These are phyloP conservation scores for Pythium dissimile DNA, from an alignment of 352 stramenopile genomes.

Conservation along the genomic window DNA sequence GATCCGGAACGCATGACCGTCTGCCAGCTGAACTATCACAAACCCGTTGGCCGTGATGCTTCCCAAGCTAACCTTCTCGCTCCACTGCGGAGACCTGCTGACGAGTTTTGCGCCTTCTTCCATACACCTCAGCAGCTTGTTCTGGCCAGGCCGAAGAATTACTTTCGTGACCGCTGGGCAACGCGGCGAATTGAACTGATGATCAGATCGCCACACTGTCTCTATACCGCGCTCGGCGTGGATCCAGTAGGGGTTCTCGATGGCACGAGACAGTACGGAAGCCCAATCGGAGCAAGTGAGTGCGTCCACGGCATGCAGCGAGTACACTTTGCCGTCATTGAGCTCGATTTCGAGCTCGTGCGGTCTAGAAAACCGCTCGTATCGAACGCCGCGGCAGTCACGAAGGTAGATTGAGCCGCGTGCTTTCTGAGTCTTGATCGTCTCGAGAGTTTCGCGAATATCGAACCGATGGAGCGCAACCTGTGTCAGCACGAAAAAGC, in stretches of 20 bases:
- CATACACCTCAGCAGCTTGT: not conserved
- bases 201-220: constrained; percentile 37
- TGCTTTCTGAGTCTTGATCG: constrained; percentile 17
- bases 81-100: constrained; percentile 20
- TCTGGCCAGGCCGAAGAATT: constrained; percentile 6
- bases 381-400: constrained; percentile 30
- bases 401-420: constrained; percentile 25
- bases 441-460: constrained; percentile 21
- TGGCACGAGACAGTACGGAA: constrained; percentile 32
- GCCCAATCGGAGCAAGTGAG: constrained; percentile 37
- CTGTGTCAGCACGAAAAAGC: constrained; percentile 45
- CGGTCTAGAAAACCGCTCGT: constrained; percentile 35
- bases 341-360: constrained; percentile 39
- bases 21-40: constrained; percentile 23
- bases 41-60: constrained; percentile 14
- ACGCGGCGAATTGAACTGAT: constrained; percentile 27
- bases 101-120: not conserved
- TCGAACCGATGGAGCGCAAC: constrained; percentile 39
- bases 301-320: constrained; percentile 27
- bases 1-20: constrained; percentile 30
- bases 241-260: constrained; percentile 40
- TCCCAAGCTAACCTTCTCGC: constrained; percentile 31
- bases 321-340: constrained; percentile 27
- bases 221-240: constrained; percentile 26
- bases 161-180: constrained; percentile 29